Conservation (phyloP, 306 rosid species). For the Cucurbita pepo region DNA sequence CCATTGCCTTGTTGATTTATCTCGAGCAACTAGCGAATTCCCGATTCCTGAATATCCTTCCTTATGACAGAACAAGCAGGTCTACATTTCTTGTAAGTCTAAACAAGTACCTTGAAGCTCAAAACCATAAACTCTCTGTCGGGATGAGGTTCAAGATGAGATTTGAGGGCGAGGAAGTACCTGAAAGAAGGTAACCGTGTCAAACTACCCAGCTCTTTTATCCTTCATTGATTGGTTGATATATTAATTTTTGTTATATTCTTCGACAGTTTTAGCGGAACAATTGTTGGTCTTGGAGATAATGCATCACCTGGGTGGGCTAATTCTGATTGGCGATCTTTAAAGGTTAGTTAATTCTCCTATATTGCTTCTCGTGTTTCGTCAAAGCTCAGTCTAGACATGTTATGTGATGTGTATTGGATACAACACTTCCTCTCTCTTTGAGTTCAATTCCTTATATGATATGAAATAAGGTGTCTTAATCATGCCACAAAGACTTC, state of each 20-base stretch:
- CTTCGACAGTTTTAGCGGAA: slow-evolving; percentile 78
- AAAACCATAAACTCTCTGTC: slow-evolving; percentile 71
- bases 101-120: slow-evolving; percentile 91
- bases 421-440: background rate
- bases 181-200: slow-evolving; percentile 72
- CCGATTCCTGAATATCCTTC: slow-evolving; percentile 2
- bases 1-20: background rate
- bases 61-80: slow-evolving; percentile 73
- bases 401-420: background rate
- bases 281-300: slow-evolving; percentile 91
- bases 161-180: slow-evolving; percentile 97
- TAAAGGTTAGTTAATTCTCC: slow-evolving; percentile 38
- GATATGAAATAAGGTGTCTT: too few species aligned
- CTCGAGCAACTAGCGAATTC: background rate
- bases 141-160: slow-evolving; percentile 99
- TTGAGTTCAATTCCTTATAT: background rate
- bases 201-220: background rate
- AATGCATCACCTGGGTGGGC: slow-evolving; percentile 58
- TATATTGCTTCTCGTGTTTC: background rate
- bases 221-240: background rate
- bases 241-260: background rate
- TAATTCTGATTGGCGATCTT: slow-evolving; percentile 91
- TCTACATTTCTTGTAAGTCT: slow-evolving; percentile 82
- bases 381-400: background rate
- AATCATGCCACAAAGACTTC: too few species aligned